Base-by-base conservation (phyloP, 305 asterid species). In the Fraxinus greggii region DNA sequence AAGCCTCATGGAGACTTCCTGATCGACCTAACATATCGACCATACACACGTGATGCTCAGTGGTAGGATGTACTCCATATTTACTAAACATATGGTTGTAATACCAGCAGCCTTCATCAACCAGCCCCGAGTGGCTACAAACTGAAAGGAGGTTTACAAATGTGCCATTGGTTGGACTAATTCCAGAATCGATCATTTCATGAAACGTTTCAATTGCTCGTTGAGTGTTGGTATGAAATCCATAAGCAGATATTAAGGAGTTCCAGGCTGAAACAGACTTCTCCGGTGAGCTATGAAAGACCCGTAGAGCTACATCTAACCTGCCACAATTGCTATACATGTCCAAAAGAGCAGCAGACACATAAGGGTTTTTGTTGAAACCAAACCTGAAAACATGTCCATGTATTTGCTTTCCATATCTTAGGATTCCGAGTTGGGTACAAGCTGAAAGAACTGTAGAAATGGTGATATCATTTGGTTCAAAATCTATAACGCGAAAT, bases 251-350 rank as follows among this genome's bases (percentile, higher is more conserved):
- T 81, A 91, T 91, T 81, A 90, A 79, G 4, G 95, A 89, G 85
- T 92, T 91, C 93, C 95, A 92, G 0, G 94, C 87, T 42, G 90
- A 56, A 63, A 87, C 84, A 4, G 94, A 86, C 72, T 86, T 91
- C 72, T 82, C 83, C 0, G 82, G 86, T 6, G 90, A 84, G 83
- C 51, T 48, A 23, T 17, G 77, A 32, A 91, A 91, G 36, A 92
- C 92, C 28, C 23, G 76, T 76, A 80, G 87, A 36, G 94, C 91
- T n/a, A 77, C 81, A 32, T 90, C 90, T 74, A 92, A 78, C 80
- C 91, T 84, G 81, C 95, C 97, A 78, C 94, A 89, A 12, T 88
- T 87, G 90, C 95, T 91, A 85, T 92, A 92, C 95, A 91, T 85
- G 87, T 90, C 92, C 79, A 88, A 61, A 32, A 92, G 92, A 26